These are phyloP conservation scores for Ploettnerulaceae sp. DNA, from an alignment of 2,329 filamentous ascomycete species.

Conservation along the genomic window DNA sequence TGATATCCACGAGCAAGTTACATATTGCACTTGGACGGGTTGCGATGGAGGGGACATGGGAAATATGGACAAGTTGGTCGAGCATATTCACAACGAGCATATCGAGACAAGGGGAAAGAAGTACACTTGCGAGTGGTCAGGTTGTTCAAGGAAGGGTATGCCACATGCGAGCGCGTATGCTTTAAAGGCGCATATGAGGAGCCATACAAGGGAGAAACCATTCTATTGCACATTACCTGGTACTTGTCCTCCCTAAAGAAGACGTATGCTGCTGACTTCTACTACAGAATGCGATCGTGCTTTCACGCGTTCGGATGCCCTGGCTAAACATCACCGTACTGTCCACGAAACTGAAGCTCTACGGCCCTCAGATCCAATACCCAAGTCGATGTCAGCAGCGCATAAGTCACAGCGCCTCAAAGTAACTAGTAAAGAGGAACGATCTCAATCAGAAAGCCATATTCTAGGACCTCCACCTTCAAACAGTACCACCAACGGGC, in stretches of 20 bases:
- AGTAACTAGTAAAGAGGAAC: slow-evolving; percentile 53
- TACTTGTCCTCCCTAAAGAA: slow-evolving; percentile 36
- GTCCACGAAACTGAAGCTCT: slow-evolving; percentile 96
- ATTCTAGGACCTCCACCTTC: slow-evolving; percentile 47
- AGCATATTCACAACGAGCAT: slow-evolving; percentile 87
- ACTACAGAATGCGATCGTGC: slow-evolving; percentile 85
- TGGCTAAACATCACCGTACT: slow-evolving; percentile 97
- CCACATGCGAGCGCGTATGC: slow-evolving; percentile 94
- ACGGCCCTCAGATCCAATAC: slow-evolving; percentile 70
- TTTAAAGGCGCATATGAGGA: slow-evolving; percentile 93
- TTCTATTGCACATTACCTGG: slow-evolving; percentile 95
- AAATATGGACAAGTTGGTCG: slow-evolving; percentile 77
- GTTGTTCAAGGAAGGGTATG: slow-evolving; percentile 82
- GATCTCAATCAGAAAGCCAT: slow-evolving; percentile 51
- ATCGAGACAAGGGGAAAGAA: slow-evolving; percentile 92
- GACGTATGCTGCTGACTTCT: slow-evolving; percentile 21
- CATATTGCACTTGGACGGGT: slow-evolving; percentile 71
- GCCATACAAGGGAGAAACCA: slow-evolving; percentile 95
- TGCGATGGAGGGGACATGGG: slow-evolving; percentile 66
- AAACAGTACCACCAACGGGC: slow-evolving; percentile 31
- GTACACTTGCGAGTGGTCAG: slow-evolving; percentile 97
- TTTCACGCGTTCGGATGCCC: slow-evolving; percentile 90
- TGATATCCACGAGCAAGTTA: slow-evolving; percentile 73
- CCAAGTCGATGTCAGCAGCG: slow-evolving; percentile 58
- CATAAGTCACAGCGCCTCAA: slow-evolving; percentile 48